These are phyloP conservation scores for Eutrema salsugineum DNA, from an alignment of 441 rosid species.

Conservation along the genomic window DNA sequence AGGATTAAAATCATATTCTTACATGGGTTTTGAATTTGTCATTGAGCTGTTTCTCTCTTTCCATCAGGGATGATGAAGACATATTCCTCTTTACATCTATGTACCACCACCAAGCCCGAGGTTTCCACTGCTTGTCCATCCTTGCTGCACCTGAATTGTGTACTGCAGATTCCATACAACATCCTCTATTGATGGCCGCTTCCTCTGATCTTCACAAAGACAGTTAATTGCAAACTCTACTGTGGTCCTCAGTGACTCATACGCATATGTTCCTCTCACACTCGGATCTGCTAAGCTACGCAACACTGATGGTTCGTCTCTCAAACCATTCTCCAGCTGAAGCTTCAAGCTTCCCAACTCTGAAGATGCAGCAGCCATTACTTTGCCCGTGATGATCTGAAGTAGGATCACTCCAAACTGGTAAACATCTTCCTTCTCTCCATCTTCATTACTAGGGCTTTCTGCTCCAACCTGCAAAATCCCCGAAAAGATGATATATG, in stretches of 20 bases:
- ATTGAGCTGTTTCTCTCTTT: not conserved
- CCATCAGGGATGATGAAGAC: not conserved
- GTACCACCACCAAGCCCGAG: conserved; percentile 41
- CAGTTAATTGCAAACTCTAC: conserved; percentile 64
- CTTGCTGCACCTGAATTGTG: conserved; percentile 71
- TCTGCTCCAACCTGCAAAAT: conserved; percentile 51
- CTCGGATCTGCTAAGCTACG: conserved; percentile 49
- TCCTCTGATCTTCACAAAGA: conserved; percentile 44
- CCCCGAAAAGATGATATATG: not conserved
- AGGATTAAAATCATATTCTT: not conserved
- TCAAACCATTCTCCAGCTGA: conserved; percentile 54
- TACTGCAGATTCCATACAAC: conserved; percentile 81
- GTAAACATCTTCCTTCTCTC: conserved; percentile 87
- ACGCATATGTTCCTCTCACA: conserved; percentile 59
- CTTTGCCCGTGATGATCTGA: conserved; percentile 69
- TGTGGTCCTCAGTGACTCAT: conserved; percentile 66
- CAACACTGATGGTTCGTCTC: conserved; percentile 53
- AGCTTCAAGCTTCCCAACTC: conserved; percentile 58
- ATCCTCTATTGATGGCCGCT: conserved; percentile 67
- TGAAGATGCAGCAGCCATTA: conserved; percentile 33
- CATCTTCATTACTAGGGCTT: conserved; percentile 46
- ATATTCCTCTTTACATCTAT: not conserved
- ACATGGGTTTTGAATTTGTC: not conserved
- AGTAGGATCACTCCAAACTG: conserved; percentile 72
- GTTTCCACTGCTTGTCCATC: conserved; percentile 79